Evolutionary conservation across 495 filamentous ascomycete species (phyloP).

Genomic region (Hapsidospora chrysogenum): DNA sequence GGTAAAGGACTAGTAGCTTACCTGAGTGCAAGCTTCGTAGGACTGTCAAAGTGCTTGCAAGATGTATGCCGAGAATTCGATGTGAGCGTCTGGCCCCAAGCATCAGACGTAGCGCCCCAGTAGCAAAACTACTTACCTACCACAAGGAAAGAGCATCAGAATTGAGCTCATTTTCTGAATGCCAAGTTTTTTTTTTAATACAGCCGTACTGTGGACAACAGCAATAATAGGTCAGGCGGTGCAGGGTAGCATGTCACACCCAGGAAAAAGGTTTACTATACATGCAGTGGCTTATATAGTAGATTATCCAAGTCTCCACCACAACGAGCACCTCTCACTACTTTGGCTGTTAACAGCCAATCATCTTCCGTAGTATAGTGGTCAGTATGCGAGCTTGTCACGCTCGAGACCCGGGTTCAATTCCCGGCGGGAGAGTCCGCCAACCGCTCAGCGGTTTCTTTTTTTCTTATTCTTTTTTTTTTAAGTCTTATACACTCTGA

Average conservation of each 20-base stretch:
- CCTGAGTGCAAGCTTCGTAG: too few species aligned
- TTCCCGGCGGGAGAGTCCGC: conserved; percentile 5
- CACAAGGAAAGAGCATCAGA: too few species aligned
- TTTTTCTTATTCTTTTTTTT: background rate
- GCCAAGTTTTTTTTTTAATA: background rate
- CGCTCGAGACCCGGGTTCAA: conserved; percentile 5
- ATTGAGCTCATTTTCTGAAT: background rate
- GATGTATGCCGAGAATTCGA: too few species aligned
- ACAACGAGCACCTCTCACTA: background rate
- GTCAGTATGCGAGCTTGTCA: conserved; percentile 5
- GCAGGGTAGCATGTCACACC: background rate
- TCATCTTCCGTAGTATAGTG: conserved; percentile 5
- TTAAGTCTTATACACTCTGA: too few species aligned
- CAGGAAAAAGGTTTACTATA: background rate
- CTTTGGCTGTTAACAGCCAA: background rate
- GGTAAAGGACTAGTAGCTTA: too few species aligned
- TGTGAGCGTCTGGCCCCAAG: too few species aligned
- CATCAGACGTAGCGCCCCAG: too few species aligned
- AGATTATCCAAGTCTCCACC: background rate
- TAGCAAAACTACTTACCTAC: too few species aligned
- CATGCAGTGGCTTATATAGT: background rate
- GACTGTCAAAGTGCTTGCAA: too few species aligned
- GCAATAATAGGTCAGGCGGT: too few species aligned
- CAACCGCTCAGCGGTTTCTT: conserved; percentile 1
- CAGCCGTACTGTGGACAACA: background rate